Evolutionary conservation across 1,284 basidiomycete species (phyloP), one percentile per base, ranked within the genome.

Genomic region (Moesziomyces antarcticus): DNA sequence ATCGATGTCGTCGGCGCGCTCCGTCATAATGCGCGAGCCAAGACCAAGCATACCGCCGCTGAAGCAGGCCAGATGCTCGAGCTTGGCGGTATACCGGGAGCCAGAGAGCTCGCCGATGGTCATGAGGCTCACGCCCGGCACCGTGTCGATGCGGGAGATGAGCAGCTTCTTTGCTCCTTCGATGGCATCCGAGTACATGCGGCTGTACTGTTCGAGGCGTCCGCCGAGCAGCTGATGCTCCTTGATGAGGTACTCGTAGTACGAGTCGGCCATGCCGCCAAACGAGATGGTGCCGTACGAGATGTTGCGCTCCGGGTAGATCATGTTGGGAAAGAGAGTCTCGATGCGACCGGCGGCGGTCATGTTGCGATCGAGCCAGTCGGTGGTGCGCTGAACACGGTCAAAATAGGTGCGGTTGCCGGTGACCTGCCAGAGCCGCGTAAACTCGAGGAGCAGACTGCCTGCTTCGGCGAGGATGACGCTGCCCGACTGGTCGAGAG

Each of bases 211-310:
- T 37, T 83, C 70, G 1, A 85, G 78, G 5, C 78, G 78, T 7
- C 84, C 85, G 27, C 85, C 86, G 3, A 87, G 81, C 4, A 88
- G 82, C 69, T 87, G 86, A 76, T 86, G 85, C 72, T 85, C 84
- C 78, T 88, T 88, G 85, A 88, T 85, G 21, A 88, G 82, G 75
- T 88, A 88, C 73, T 88, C 88, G 78, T 88, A 88, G 79, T 87
- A 88, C 53, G 78, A 80, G 50, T 86, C 85, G 14, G 82, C 82
- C 78, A 86, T 82, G 21, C 86, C 87, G 18, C 88, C 88, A 43
- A 87, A 85, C 1, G 85, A 82, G 69, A 82, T 79, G 35, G 77
- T 70, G 24, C 81, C 84, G 25, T 57, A 67, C 13, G 76, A 54
- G 1, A 30, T 27, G 8, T 56, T 46, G 30, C 74, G 60, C 43